Percentiles rank a stretch among this genome's conserved stretches.
These are phyloP conservation scores for Aulographum hederae DNA, from an alignment of 2,329 filamentous ascomycete species.

Conservation along the genomic window DNA sequence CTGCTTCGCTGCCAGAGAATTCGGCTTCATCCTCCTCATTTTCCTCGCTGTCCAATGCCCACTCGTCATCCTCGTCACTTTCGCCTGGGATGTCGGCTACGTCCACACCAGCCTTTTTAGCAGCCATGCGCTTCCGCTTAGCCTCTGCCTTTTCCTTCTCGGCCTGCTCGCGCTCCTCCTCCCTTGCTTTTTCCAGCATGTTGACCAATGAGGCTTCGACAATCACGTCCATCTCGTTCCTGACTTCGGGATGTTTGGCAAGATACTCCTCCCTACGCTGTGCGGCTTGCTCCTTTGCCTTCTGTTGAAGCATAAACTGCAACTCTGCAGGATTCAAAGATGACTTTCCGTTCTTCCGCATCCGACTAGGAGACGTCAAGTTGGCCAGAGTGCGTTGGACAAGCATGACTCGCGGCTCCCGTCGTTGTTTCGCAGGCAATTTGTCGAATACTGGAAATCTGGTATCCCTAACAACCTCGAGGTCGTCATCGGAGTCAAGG, in stretches of 20 bases:
- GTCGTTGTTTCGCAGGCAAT: conserved; percentile 41
- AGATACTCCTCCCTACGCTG: conserved; percentile 61
- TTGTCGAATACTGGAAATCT: conserved; percentile 45
- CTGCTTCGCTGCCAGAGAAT: conserved; percentile 25
- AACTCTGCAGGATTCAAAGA: conserved; percentile 51
- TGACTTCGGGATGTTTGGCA: no score
- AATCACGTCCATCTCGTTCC: no score
- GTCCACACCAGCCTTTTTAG: conserved; percentile 22
- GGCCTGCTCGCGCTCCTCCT: conserved; percentile 63
- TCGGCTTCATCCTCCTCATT: conserved; percentile 19
- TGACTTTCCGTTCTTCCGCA: conserved; percentile 21
- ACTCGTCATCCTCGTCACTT: conserved; percentile 28
- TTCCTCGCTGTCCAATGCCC: conserved; percentile 10
- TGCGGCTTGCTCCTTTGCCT: conserved; percentile 64
- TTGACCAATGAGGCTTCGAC: conserved; percentile 76
- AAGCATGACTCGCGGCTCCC: conserved; percentile 45
- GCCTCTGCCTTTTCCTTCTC: conserved; percentile 49
- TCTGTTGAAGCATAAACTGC: conserved; percentile 46
- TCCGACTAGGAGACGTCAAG: conserved; percentile 42
- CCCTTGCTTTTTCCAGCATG: conserved; percentile 65
- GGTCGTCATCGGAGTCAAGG: conserved; percentile 38
- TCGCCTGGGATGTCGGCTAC: conserved; percentile 29
- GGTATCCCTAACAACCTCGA: conserved; percentile 41
- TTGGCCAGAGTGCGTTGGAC: conserved; percentile 59
- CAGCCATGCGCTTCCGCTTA: no score